Base-by-base conservation (phyloP, 371 early-diverging fungal species). In the Rhizopus delemar region DNA sequence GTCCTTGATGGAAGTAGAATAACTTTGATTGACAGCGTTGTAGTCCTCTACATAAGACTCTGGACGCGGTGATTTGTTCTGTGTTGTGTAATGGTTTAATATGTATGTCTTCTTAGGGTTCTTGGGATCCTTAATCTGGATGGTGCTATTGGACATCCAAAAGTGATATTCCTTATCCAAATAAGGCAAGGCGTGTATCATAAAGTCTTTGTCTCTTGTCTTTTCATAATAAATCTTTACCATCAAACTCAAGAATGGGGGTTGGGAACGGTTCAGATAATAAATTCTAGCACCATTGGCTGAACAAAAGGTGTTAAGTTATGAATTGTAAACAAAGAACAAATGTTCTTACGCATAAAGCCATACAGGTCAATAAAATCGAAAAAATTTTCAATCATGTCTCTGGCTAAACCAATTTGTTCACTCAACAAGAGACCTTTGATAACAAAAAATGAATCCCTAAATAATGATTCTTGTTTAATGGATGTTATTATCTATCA, bases 271-370 rank as follows among this genome's bases (percentile, higher is more conserved):
- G 56, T 91, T 89, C 45, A 91, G 65, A 63, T 93, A 95, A 70
- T 97, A 97, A 45, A 86, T 82, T 29, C 95, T 82, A 4, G 88
- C 86, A 11, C 94, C 95, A 66, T 96, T 94, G 3, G 94, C 83
- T 83, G 53, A 9, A 45, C 39, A n/a, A 7, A 29, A 29, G 31
- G 13, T n/a, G 8, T 39, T 33, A 45, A 22, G 16, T 48, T 22
- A 5, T 43, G 8, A n/a, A 29, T n/a, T 13, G 41, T 15, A 5
- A 1, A n/a, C 33, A 34, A 5, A 15, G 13, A 11, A 29, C 48
- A n/a, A 8, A 33, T 51, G 2, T 7, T 73, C 81, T 76, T 81
- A 78, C 82, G 95, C 36, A 95, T 81, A 71, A 92, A 94, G 4
- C 94, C 94, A 66, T 84, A 85, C 8, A 51, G 57, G 7, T 90